Conservation (phyloP, 306 rosid genomes). For the Gynostemma pentaphyllum region DNA sequence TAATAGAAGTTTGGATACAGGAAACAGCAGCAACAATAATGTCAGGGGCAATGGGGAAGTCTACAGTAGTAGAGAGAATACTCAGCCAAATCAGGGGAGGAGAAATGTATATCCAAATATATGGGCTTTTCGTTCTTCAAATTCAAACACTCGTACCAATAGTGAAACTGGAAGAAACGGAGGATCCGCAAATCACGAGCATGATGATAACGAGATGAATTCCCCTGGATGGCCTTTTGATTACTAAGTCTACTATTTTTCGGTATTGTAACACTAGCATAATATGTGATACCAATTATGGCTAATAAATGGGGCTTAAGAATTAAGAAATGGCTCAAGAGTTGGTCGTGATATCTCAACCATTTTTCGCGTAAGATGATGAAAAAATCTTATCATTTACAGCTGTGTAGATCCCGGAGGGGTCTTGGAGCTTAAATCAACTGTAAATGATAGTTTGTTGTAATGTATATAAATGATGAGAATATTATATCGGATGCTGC, state of each 20-base stretch:
- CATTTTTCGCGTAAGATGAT: not conserved
- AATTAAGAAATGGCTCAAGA: not conserved
- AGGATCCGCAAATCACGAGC: constrained; percentile 30
- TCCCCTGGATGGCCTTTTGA: constrained; percentile 30
- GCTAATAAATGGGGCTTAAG: not conserved
- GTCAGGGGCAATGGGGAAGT: constrained; percentile 1
- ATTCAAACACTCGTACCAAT: constrained; percentile 18
- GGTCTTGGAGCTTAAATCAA: not conserved
- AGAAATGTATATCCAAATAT: constrained; percentile 31
- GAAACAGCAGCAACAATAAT: not conserved
- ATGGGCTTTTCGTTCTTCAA: constrained; percentile 59
- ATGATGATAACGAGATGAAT: constrained; percentile 29
- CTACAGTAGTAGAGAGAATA: constrained; percentile 21
- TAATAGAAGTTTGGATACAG: constrained; percentile 10
- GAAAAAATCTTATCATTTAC: not conserved
- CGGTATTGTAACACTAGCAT: constrained; percentile 1
- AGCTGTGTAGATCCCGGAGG: not conserved
- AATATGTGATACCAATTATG: not conserved
- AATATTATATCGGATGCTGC: not conserved
- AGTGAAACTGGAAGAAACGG: constrained; percentile 23
- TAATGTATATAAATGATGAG: not conserved
- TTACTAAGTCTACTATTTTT: not conserved
- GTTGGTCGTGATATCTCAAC: not conserved
- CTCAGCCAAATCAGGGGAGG: constrained; percentile 37
- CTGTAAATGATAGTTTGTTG: not conserved